Base-by-base conservation (phyloP, 805 yeast species). In the Wickerhamiella azymoides region DNA sequence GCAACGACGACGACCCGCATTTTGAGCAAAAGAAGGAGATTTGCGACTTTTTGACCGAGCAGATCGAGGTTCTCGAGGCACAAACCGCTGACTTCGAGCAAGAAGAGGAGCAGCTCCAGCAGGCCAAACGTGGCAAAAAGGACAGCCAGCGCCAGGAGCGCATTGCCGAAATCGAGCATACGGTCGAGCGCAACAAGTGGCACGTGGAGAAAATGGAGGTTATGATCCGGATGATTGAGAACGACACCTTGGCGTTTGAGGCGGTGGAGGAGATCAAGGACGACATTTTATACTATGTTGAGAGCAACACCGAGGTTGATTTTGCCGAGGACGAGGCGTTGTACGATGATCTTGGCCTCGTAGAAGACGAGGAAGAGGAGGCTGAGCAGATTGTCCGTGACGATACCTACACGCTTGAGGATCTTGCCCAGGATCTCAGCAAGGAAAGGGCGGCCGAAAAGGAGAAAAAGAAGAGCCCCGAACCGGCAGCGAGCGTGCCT, bases 261-360 rank as follows among this genome's bases (percentile, higher is more conserved):
- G 73, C 75, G 43, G 76, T 89, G 9, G 79, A 79, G 54, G 79
- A 72, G 18, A 75, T 85, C 47, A 79, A 80, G 59, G 97, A 89
- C 45, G 97, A 89, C 61, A 82, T 89, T 60, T 83, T 76, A 54
- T 89, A 92, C 65, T 88, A 84, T 62, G 92, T 92, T 26, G 97
- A 92, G 54, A 82, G 85, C 51, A 89, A 89, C 59, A 92, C 82
- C 62, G 96, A 86, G 47, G 88, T 79, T 4, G 95, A 88, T 57
- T 89, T 86, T 61, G 80, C 88, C 28, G 96, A 86, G 58, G 94
- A 89, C 62, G 96, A 88, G 55, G 86, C 84, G 11, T 75, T 89
- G 50, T 92, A 89, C 63, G 96, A 92, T 54, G 84, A 79, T 49
- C 71, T 92, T 54, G 86, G 80, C 38, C 72, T 86, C 38, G 77